Conservation (phyloP, 73 alveolate species). For the Tetrahymena elliotti region DNA sequence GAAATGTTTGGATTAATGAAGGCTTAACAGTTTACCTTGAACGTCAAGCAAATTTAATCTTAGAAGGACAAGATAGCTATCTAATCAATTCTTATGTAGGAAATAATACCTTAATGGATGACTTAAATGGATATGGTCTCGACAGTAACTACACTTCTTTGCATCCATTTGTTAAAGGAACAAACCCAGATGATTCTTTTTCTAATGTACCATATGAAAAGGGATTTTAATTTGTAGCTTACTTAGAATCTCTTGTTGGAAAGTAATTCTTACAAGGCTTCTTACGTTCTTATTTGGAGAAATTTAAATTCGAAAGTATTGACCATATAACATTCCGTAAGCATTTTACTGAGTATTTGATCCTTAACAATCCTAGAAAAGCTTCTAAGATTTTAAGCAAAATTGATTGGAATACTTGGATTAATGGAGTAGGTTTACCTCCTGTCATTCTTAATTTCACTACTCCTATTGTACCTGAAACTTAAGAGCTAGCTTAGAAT, state of each 20-base stretch:
- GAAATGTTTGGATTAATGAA: slow-evolving; percentile 96
- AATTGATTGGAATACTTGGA: slow-evolving; percentile 68
- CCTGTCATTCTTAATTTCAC: slow-evolving; percentile 59
- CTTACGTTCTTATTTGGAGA: slow-evolving; percentile 49
- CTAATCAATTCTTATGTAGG: slow-evolving; percentile 52
- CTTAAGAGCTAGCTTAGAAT: slow-evolving; percentile 31
- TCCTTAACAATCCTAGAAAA: slow-evolving; percentile 8
- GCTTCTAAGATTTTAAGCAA: slow-evolving; percentile 10
- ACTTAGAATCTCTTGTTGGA: slow-evolving; percentile 44
- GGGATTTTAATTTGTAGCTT: slow-evolving; percentile 68
- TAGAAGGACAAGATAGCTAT: slow-evolving; percentile 57
- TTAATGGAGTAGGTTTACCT: slow-evolving; percentile 65
- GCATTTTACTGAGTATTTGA: slow-evolving; percentile 44
- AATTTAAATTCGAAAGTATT: slow-evolving; percentile 43
- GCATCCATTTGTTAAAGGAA: slow-evolving; percentile 56
- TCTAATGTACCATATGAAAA: slow-evolving; percentile 78
- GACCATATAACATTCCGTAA: slow-evolving; percentile 44
- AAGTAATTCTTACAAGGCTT: slow-evolving; percentile 36
- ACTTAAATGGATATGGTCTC: slow-evolving; percentile 61
- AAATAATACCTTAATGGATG: slow-evolving; percentile 45
- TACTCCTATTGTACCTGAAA: slow-evolving; percentile 39
- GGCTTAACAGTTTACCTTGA: slow-evolving; percentile 88
- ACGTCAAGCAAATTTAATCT: slow-evolving; percentile 58
- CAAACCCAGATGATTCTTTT: slow-evolving; percentile 63
- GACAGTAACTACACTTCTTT: slow-evolving; percentile 52